Evolutionary conservation across 192 early-diverging fungal species (phyloP).

Genomic region (Umbelopsis sp.): DNA sequence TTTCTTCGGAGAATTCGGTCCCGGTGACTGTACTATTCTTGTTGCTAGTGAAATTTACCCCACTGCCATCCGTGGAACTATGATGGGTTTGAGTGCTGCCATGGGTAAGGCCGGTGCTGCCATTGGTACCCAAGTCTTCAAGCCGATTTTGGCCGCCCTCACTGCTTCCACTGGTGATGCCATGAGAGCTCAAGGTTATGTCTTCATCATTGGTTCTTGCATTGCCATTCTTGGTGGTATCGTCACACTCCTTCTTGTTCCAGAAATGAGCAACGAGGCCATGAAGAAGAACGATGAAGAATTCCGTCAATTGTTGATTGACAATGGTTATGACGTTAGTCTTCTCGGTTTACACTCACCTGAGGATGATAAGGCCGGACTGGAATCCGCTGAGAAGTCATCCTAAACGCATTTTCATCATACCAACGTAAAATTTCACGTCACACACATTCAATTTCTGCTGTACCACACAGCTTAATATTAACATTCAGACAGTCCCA

Average conservation of each 20-base stretch:
- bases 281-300: conserved; percentile 51
- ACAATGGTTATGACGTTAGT: conserved; percentile 47
- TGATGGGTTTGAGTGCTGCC: conserved; percentile 55
- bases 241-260: conserved; percentile 49
- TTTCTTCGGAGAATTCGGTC: conserved; percentile 57
- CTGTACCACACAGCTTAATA: background rate
- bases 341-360: conserved; percentile 15
- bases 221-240: conserved; percentile 52
- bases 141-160: conserved; percentile 40
- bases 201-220: conserved; percentile 49
- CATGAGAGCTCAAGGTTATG: conserved; percentile 39
- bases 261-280: conserved; percentile 49
- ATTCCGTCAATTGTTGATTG: conserved; percentile 48
- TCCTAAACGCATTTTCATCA: background rate
- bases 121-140: conserved; percentile 51
- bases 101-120: conserved; percentile 47
- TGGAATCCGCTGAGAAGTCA: conserved; percentile 12
- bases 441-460: background rate
- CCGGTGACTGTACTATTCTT: conserved; percentile 54
- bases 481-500: too few species aligned
- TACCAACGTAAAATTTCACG: background rate
- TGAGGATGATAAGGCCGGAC: conserved; percentile 10
- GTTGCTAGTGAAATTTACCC: conserved; percentile 55
- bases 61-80: conserved; percentile 54
- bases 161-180: conserved; percentile 30